Conservation (phyloP, 768 basidiomycete genomes). For the Neoboletus magnificus region DNA sequence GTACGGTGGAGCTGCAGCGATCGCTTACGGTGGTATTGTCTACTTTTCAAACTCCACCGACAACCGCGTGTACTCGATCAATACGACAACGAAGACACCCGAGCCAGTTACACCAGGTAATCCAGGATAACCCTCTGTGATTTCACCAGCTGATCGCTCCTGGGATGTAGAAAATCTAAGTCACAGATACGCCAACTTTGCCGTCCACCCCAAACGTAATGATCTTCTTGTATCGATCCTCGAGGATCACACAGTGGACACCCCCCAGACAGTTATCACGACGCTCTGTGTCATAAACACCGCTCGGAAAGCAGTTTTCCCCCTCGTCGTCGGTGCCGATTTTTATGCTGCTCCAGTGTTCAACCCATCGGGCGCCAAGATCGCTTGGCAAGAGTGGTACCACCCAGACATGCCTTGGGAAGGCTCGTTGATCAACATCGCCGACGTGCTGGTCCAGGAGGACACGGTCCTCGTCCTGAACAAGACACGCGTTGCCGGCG, state of each 20-base stretch:
- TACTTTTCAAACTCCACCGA: conserved; percentile 61
- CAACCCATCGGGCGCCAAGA: conserved; percentile 50
- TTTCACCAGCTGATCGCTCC: not conserved
- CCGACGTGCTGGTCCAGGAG: not conserved
- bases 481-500: conserved; percentile 48
- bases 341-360: conserved; percentile 63
- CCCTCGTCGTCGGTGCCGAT: conserved; percentile 57
- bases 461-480: conserved; percentile 37
- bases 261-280: conserved; percentile 40
- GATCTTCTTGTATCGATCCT: conserved; percentile 58
- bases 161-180: conserved; percentile 15
- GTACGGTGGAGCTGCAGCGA: conserved; percentile 65
- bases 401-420: too few species aligned
- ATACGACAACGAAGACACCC: conserved; percentile 26
- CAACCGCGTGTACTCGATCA: conserved; percentile 49
- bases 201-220: conserved; percentile 54
- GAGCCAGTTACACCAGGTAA: conserved; percentile 62
- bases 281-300: conserved; percentile 57
- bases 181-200: conserved; percentile 63
- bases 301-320: conserved; percentile 38
- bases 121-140: conserved; percentile 5
- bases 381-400: conserved; percentile 54
- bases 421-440: too few species aligned
- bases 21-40: conserved; percentile 45
- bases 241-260: conserved; percentile 63